Evolutionary conservation across 108 stramenopile species (phyloP).

Genomic region (Craspedostauros australis): DNA sequence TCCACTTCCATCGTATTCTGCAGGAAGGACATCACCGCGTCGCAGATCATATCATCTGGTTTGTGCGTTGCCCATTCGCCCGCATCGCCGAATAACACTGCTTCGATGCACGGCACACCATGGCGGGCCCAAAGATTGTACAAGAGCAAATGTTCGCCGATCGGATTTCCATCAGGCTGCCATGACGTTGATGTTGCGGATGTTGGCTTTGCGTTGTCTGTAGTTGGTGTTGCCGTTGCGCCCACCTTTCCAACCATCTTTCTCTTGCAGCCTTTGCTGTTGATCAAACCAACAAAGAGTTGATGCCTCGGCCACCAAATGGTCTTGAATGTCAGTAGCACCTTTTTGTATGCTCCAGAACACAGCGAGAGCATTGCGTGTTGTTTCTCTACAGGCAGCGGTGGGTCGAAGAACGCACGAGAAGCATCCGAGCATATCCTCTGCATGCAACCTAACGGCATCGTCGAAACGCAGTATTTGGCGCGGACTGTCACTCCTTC

Average conservation of each 20-base stretch:
- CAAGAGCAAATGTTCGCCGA: conserved; percentile 29
- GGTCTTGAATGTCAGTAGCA: conserved; percentile 46
- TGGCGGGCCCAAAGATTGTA: conserved; percentile 46
- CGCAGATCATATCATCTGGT: conserved; percentile 26
- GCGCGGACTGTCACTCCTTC: conserved; percentile 25
- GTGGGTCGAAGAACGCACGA: conserved; percentile 20
- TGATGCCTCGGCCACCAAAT: conserved; percentile 49
- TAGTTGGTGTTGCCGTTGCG: too few species aligned
- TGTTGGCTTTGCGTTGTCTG: conserved; percentile 1
- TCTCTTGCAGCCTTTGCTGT: too few species aligned
- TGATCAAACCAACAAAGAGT: conserved; percentile 47
- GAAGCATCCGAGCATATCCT: too few species aligned
- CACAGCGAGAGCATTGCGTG: conserved; percentile 30
- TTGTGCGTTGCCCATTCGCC: conserved; percentile 38
- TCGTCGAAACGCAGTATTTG: conserved; percentile 39
- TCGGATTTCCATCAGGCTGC: background rate
- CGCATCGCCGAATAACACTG: conserved; percentile 26
- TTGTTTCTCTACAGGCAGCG: conserved; percentile 24
- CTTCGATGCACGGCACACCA: conserved; percentile 46
- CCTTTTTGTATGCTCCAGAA: conserved; percentile 54
- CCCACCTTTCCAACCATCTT: too few species aligned
- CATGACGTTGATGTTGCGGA: background rate
- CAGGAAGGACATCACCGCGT: conserved; percentile 40
- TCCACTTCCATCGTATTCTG: conserved; percentile 29
- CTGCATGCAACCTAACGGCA: conserved; percentile 44